A percentile compares a stretch with the other conserved stretches of the same genome.
Conservation (phyloP, 148 eudicot species). For the Amaranthus cruentus region DNA sequence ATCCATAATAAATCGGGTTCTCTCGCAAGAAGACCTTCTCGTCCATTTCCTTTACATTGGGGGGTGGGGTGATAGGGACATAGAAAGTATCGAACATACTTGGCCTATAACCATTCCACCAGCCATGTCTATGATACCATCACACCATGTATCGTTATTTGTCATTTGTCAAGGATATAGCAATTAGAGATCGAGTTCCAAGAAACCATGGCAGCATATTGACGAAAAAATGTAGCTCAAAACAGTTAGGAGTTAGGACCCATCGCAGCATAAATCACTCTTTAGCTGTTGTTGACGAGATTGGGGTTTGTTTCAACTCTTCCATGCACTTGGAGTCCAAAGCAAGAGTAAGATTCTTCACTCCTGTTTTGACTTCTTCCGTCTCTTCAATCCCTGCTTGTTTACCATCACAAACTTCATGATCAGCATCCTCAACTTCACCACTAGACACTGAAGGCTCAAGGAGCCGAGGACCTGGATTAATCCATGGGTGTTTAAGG, state of each 20-base stretch:
- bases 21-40: background rate
- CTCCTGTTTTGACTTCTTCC: conserved; percentile 65
- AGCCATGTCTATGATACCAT: background rate
- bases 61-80: background rate
- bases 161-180: background rate
- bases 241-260: background rate
- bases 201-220: background rate
- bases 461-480: conserved; percentile 39
- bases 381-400: conserved; percentile 44
- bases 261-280: background rate
- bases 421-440: conserved; percentile 16
- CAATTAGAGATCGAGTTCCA: background rate
- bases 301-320: conserved; percentile 14
- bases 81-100: background rate
- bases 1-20: background rate
- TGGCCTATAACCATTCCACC: background rate
- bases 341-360: conserved; percentile 58
- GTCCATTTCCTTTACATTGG: background rate
- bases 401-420: conserved; percentile 1
- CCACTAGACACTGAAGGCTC: conserved; percentile 28
- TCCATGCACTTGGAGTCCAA: conserved; percentile 25
- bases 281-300: conserved; percentile 18
- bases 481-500: conserved; percentile 81
- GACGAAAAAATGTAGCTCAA: conserved; percentile 4
- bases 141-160: background rate